Evolutionary conservation across 176 grass and related monocot species (phyloP).

Genomic region (Alloteropsis semialata): DNA sequence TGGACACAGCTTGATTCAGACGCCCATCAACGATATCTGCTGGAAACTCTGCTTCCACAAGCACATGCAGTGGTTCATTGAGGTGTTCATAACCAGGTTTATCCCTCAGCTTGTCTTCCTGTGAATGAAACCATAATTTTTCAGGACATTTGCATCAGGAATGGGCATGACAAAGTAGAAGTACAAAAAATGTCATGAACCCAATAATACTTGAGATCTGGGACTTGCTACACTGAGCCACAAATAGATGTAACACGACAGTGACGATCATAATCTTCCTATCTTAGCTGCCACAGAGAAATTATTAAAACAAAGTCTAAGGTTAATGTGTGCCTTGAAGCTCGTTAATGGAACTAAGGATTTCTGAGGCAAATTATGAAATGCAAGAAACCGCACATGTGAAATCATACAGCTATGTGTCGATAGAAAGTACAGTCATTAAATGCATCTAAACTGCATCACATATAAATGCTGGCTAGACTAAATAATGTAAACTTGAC

Average conservation of each 20-base stretch:
- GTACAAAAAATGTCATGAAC: background rate
- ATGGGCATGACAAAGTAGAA: background rate
- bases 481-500: background rate
- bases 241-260: background rate
- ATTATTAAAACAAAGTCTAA: background rate
- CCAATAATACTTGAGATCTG: background rate
- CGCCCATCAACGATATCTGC: conserved; percentile 77
- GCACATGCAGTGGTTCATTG: conserved; percentile 92
- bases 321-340: background rate
- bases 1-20: conserved; percentile 79
- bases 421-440: background rate
- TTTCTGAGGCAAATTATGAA: background rate
- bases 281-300: background rate
- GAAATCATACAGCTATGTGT: background rate
- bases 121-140: conserved; percentile 22
- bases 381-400: background rate
- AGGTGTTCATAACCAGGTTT: conserved; percentile 98
- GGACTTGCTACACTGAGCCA: background rate
- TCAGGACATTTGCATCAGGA: conserved; percentile 4
- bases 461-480: background rate
- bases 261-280: background rate
- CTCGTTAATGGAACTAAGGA: background rate
- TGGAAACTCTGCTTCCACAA: conserved; percentile 93
- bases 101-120: conserved; percentile 98
- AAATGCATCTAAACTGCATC: background rate